Conservation (phyloP, 345 rosid species). For the Eucalyptus pauciflora region DNA sequence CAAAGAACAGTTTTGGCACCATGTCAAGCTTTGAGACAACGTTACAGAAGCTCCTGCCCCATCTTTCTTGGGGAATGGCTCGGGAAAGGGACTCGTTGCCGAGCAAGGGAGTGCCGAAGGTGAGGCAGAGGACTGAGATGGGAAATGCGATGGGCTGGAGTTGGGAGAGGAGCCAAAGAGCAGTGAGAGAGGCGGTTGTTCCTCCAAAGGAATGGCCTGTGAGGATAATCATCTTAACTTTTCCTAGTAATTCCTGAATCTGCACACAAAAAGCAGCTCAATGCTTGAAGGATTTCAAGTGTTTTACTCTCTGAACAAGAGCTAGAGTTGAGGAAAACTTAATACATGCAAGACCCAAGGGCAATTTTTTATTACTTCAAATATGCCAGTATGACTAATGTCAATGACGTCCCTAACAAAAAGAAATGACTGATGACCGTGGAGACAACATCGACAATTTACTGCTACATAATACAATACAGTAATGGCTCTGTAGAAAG, state of each 20-base stretch:
- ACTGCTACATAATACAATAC: no score
- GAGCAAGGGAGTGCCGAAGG: constrained; percentile 77
- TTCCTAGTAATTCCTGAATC: constrained; percentile 16
- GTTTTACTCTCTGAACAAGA: not conserved
- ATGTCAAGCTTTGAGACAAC: constrained; percentile 52
- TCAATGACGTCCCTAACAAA: not conserved
- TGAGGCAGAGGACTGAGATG: constrained; percentile 49
- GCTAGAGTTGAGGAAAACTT: not conserved
- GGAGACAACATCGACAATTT: no score
- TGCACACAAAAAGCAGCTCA: constrained; percentile 1
- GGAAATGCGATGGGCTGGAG: constrained; percentile 5
- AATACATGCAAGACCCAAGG: not conserved
- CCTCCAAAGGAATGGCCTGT: constrained; percentile 86
- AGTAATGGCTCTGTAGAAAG: not conserved
- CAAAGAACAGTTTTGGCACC: constrained; percentile 42
- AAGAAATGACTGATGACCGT: not conserved
- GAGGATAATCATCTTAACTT: constrained; percentile 38
- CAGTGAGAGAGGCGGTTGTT: constrained; percentile 48
- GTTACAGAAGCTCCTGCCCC: constrained; percentile 64
- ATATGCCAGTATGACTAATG: not conserved
- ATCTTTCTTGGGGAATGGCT: not conserved
- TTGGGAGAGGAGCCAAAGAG: constrained; percentile 66
- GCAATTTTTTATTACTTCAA: not conserved
- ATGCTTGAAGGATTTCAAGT: not conserved
- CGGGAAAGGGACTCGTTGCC: constrained; percentile 54